Evolutionary conservation across 306 rosid species (phyloP), one percentile per base, ranked within the genome.

Genomic region (Astragalus glycyphyllos): DNA sequence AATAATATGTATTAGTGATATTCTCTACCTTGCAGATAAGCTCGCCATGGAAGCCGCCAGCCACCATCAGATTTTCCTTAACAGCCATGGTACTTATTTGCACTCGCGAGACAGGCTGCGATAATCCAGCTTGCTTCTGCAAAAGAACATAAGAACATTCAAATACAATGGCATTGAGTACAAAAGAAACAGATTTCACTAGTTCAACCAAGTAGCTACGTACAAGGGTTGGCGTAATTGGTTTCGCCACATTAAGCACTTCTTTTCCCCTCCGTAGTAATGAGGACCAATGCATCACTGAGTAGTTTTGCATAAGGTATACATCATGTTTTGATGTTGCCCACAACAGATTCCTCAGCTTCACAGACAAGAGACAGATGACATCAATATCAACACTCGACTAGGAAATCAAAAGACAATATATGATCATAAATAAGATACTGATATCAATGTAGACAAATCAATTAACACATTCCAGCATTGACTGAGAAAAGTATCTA

Each of bases 41-140:
- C 76, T 94, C 99, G 11, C 99, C 99, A 69, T 83, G 92, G 75
- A 91, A 91, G 55, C 99, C 99, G 35, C 99, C 99, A 5, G 91
- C 96, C 60, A 87, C 92, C 74, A 91, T 68, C 77, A 91, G 77
- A 79, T 86, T 83, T 70, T 89, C 96, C 82, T 86, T 86, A 5
- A 94, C 99, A 53, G 96, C 75, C 99, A 94, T 94, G 69, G 99
- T 86, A 79, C 99, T 94, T 68, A 94, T 85, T 81, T 91, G 99
- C 65, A 91, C 96, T 81, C 97, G 86, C 14, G 91, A 89, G 42
- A 89, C 65, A 9, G 97, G 81, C 55, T 80, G 92, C 31, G 84
- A 73, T 48, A 85, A 69, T 37, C 92, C 92, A 61, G 82, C 76
- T 54, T 8, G 80, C 77, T 75, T 86, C 97, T 91, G 82, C 66